Base-by-base conservation (phyloP, 2,329 filamentous ascomycete genomes). In the Emericellopsis atlantica region DNA sequence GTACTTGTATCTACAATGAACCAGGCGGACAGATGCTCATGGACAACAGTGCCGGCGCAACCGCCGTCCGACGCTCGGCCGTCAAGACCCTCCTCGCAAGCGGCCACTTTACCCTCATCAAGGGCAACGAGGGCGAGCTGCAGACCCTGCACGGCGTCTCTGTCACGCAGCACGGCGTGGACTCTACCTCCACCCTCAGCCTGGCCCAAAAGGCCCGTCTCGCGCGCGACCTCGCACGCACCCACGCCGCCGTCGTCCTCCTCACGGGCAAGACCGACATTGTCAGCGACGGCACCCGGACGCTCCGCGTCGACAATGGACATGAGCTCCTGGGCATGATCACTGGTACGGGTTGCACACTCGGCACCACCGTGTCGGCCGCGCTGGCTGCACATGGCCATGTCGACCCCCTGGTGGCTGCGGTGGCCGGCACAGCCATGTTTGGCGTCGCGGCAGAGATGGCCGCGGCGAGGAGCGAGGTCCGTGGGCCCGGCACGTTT, bases 101-200 rank as follows among this genome's bases (percentile, higher is more conserved):
- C 3, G 88, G 87, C 32, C 85, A 85, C 58, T 84, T 94, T 51
- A 78, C 86, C 57, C 69, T 95, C 34, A 89, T 96, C 61, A 96
- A 96, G 57, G 90, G 90, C 38, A 96, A 96, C 60, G 86, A 93
- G 56, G 79, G 82, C 41, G 92, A 96, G 59, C 88, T 96, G 45
- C 69, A 74, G 37, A 79, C 84, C 3, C 78, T 90, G 1, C 74
- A 72, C 32, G 82, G 81, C 34, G 66, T 72, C 35, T 46, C 54
- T 46, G 36, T 56, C 36, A 45, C 48, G 31, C 90, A 95, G 60
- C 79, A 81, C 35, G 90, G 90, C 38, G 90, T 96, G 10, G 90
- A 96, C 60, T 86, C 81, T 46, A 74, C 73, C 4, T 76, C 77
- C 55, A 77, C 50, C 54, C 69, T 66, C 58, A 76, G 46, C 55